Conservation (phyloP, 1,284 basidiomycete genomes). For the Ustilago bromivora region DNA sequence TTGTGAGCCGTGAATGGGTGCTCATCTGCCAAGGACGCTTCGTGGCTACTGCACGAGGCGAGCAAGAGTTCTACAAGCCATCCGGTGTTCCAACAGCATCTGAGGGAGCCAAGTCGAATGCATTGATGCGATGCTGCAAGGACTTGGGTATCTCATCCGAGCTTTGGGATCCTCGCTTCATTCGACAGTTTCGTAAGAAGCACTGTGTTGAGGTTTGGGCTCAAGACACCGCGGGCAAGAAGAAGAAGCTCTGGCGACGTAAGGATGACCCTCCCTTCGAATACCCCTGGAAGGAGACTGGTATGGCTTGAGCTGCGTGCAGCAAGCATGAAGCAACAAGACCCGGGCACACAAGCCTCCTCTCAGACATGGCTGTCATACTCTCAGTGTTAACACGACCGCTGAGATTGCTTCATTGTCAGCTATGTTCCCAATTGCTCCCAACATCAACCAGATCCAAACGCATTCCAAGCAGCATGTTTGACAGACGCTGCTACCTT, state of each 20-base stretch:
- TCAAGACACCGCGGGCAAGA: constrained; percentile 80
- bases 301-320: constrained; percentile 28
- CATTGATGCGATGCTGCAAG: constrained; percentile 97
- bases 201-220: constrained; percentile 84
- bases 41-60: constrained; percentile 90
- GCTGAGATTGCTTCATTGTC: neutral
- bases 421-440: neutral
- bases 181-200: constrained; percentile 89
- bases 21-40: constrained; percentile 91
- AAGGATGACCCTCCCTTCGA: constrained; percentile 66
- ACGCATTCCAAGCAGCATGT: no score
- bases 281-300: constrained; percentile 69
- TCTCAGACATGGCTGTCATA: neutral
- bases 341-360: neutral
- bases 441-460: no score
- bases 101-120: constrained; percentile 95
- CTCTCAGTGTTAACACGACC: neutral
- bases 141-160: constrained; percentile 96
- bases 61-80: constrained; percentile 96
- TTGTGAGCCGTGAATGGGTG: constrained; percentile 94
- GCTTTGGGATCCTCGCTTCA: constrained; percentile 96
- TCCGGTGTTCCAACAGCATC: constrained; percentile 91
- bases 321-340: neutral
- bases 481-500: no score
- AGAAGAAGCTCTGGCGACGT: constrained; percentile 71